These are phyloP conservation scores for Aspergillus japonicus DNA, from an alignment of 2,329 filamentous ascomycete species.

Conservation along the genomic window DNA sequence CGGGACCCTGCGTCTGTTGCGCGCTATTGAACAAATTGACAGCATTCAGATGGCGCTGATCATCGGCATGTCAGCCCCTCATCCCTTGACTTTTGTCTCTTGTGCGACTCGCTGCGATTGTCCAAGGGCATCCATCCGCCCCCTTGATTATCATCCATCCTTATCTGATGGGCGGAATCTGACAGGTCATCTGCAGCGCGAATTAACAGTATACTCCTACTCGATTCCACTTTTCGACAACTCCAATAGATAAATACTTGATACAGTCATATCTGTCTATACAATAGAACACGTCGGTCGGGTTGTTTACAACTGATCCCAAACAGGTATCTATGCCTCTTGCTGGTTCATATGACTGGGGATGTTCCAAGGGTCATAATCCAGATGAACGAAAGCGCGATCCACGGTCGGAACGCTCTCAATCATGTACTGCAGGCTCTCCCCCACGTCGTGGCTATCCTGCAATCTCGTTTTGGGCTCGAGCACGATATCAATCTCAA, in stretches of 20 bases:
- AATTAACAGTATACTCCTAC: not conserved
- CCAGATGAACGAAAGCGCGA: constrained; percentile 52
- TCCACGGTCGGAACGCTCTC: constrained; percentile 51
- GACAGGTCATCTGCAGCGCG: not conserved
- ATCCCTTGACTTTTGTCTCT: not conserved
- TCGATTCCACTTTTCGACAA: not conserved
- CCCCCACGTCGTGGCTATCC: constrained; percentile 60
- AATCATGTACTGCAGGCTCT: constrained; percentile 60
- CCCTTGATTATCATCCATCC: not conserved
- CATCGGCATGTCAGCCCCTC: not conserved
- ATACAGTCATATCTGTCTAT: not conserved
- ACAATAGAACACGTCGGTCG: not conserved
- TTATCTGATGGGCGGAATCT: not conserved
- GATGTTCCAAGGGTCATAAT: constrained; percentile 48
- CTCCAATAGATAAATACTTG: not conserved
- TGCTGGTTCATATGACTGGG: constrained; percentile 42
- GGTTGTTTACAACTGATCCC: not conserved
- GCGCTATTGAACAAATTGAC: not conserved
- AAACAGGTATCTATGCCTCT: constrained; percentile 13
- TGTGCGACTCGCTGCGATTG: not conserved
- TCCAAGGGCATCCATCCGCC: not conserved
- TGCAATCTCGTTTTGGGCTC: constrained; percentile 55
- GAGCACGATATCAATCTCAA: constrained; percentile 63
- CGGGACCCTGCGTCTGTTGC: not conserved
- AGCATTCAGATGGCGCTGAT: not conserved